Base-by-base conservation (phyloP, 345 rosid species). In the Geranium brycei region DNA sequence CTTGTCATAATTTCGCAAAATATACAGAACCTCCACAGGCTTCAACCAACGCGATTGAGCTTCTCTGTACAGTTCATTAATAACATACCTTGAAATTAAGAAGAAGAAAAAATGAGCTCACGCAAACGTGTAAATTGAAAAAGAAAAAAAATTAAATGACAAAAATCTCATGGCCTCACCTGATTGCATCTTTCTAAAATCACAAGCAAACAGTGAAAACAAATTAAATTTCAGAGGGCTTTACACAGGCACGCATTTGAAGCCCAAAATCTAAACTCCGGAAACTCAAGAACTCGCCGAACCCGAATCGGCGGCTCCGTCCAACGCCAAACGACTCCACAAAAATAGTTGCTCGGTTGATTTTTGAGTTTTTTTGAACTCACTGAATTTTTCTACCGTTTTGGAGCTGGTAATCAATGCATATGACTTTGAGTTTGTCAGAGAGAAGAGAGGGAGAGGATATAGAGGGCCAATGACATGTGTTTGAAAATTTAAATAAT, bases 21-120 rank as follows among this genome's bases (percentile, higher is more conserved):
- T 88, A 61, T 68, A 84, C 19, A 73, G 59, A 19, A 93, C 89
- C 66, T 93, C 97, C 0, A 87, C 90, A 5, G 99, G 96, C 76
- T 87, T 93, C 76, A 93, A 73, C 99, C 99, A 93, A 55, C 99
- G 91, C 55, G 18, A 57, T 58, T 75, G 87, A 58, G 96, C 99
- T 75, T 88, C 97, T 69, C 72, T 81, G 64, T 74, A 75, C 51
- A 93, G 73, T 69, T 31, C 58, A 60, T 57, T 55, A 63, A 82
- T 75, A 41, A 79, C 87, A 73, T 78, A 85, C 65, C 82, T 96
- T 91, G 81, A 63, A 17, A 63, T 18, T 19, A 38, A 17, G 7
- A 66, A 23, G 55, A 64, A 63, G 6, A 40, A 18, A 65, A 60
- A 41, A 70, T 31, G 1, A 61, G 61, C 55, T 64, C 53, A 47